These are phyloP conservation scores for Wallacemonas collosoma DNA, from an alignment of 208 protist genomes.

Conservation along the genomic window DNA sequence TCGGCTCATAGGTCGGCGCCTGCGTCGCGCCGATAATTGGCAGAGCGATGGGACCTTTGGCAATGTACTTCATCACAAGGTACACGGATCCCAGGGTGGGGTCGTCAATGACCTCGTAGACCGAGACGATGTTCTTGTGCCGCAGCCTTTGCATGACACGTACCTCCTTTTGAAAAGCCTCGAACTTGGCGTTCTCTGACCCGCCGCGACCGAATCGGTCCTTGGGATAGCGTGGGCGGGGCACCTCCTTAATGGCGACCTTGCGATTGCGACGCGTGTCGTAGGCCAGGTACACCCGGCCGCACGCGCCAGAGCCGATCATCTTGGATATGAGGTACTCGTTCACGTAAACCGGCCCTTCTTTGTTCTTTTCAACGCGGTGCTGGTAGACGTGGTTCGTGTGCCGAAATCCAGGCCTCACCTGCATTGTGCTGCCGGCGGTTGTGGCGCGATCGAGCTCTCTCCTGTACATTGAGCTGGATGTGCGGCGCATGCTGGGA, in stretches of 20 bases:
- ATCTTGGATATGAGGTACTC: conserved; percentile 74
- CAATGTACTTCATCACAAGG: conserved; percentile 94
- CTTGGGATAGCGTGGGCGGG: conserved; percentile 29
- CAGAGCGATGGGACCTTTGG: conserved; percentile 57
- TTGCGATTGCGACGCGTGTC: conserved; percentile 40
- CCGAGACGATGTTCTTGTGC: conserved; percentile 94
- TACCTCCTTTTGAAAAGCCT: conserved; percentile 89
- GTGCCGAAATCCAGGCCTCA: neutral
- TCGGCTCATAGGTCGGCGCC: conserved; percentile 42
- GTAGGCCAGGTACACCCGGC: conserved; percentile 67
- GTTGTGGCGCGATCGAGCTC: neutral
- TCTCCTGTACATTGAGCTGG: neutral
- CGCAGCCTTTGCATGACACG: conserved; percentile 95
- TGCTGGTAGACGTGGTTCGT: conserved; percentile 2
- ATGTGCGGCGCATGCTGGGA: neutral
- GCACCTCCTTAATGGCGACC: conserved; percentile 81
- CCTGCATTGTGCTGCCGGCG: neutral
- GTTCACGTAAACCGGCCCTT: conserved; percentile 57
- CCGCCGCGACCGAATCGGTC: conserved; percentile 20
- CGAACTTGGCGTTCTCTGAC: conserved; percentile 35
- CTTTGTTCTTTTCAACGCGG: conserved; percentile 15
- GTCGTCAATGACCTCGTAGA: conserved; percentile 97
- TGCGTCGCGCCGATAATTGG: conserved; percentile 28
- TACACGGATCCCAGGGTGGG: conserved; percentile 86
- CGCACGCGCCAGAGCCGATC: conserved; percentile 69